phyloP scores from a whole-genome alignment of 306 rosid genomes.

The Elaeagnus macrophylla region DNA sequence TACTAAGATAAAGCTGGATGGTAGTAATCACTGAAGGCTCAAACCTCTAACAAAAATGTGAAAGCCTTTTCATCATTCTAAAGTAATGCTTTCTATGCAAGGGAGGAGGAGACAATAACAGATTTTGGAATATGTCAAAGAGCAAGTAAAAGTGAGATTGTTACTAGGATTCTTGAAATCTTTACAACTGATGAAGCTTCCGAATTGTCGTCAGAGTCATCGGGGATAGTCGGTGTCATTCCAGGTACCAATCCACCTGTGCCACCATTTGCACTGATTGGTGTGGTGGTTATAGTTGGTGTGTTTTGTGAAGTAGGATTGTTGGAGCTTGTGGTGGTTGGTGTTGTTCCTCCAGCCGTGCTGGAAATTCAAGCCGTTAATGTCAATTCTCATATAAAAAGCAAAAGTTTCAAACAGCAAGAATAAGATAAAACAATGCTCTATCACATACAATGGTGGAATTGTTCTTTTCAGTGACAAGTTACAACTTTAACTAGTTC shows the following conservation, averaged over 20 bases:
- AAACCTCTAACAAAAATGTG: conserved; percentile 64
- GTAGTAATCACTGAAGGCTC: conserved; percentile 24
- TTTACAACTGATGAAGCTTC: conserved; percentile 5
- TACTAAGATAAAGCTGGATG: conserved; percentile 16
- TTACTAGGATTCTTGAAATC: conserved; percentile 12
- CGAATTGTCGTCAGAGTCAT: conserved; percentile 24
- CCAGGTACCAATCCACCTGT: conserved; percentile 18
- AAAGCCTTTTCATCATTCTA: conserved; percentile 25
- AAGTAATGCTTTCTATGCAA: conserved; percentile 6
- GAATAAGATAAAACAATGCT: not conserved
- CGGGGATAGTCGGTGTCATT: conserved; percentile 20
- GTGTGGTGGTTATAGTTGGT: conserved; percentile 26
- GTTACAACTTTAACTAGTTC: too few species aligned
- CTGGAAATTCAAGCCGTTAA: conserved; percentile 28
- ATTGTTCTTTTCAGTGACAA: too few species aligned
- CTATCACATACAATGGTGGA: not conserved
- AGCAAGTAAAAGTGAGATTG: conserved; percentile 18
- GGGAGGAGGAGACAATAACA: conserved; percentile 12
- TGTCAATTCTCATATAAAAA: not conserved
- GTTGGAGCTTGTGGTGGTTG: conserved; percentile 33
- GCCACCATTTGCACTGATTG: conserved; percentile 6
- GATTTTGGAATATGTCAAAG: conserved; percentile 20
- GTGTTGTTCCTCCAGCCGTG: conserved; percentile 67
- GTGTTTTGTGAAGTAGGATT: conserved; percentile 30
- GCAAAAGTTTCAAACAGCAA: not conserved